Percentiles rank a stretch among this genome's conserved stretches.
Evolutionary conservation across 768 basidiomycete genomes (phyloP).

Genomic region (Tulasnella sp.): DNA sequence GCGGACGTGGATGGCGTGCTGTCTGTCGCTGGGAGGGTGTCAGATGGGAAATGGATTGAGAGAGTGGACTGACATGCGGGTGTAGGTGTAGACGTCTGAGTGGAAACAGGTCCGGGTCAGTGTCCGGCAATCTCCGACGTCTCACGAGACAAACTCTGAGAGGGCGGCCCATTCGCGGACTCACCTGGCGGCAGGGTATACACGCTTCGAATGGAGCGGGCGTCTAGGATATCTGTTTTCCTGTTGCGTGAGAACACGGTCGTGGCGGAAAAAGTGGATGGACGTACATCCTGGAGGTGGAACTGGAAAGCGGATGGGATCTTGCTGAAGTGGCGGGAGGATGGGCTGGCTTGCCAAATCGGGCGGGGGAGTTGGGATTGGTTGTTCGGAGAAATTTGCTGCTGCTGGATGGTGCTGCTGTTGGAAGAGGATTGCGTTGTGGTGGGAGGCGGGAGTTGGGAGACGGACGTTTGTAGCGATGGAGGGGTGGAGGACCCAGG

Average conservation of each 20-base stretch:
- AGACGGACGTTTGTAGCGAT: not conserved
- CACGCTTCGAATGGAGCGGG: not conserved
- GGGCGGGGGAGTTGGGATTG: too few relatives aligned
- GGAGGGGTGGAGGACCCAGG: not conserved
- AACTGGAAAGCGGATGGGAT: not conserved
- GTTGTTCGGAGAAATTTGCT: too few relatives aligned
- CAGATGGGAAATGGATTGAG: too few relatives aligned
- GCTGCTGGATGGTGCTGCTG: too few relatives aligned
- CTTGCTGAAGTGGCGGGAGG: not conserved
- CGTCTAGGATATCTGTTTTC: not conserved
- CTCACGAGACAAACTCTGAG: not conserved
- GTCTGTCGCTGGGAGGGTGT: not conserved
- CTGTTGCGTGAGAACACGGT: not conserved
- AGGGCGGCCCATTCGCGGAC: not conserved
- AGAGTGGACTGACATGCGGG: too few relatives aligned
- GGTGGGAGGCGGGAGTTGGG: not conserved
- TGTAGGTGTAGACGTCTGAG: too few relatives aligned
- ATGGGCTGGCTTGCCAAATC: too few relatives aligned
- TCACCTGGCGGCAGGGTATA: not conserved
- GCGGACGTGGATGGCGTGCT: constrained; percentile 4
- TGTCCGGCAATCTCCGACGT: not conserved
- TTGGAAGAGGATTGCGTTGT: not conserved
- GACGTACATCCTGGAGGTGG: not conserved
- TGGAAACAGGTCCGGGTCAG: too few relatives aligned
- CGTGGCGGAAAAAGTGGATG: not conserved